These are phyloP conservation scores for Boletus huronensis DNA, from an alignment of 768 basidiomycete genomes.

Conservation along the genomic window DNA sequence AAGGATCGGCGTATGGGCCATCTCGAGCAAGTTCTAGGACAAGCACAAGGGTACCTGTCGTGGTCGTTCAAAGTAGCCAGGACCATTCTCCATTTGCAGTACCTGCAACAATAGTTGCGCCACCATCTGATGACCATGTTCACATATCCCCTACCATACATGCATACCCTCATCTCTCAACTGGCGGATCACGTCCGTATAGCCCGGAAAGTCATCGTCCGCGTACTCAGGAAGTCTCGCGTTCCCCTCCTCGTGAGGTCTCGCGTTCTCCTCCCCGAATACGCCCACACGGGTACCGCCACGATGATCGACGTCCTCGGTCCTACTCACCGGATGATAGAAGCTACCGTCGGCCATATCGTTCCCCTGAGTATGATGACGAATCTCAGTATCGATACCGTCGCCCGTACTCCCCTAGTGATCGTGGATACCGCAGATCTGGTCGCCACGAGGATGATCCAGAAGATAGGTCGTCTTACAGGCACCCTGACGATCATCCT, in stretches of 20 bases:
- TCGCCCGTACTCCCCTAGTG: conserved; percentile 18
- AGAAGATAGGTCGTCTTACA: conserved; percentile 1
- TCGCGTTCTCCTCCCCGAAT: conserved; percentile 7
- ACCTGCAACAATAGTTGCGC: conserved; percentile 19
- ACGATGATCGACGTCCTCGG: conserved; percentile 21
- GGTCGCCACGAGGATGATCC: conserved; percentile 5
- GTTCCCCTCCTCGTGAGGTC: conserved; percentile 5
- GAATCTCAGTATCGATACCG: conserved; percentile 8
- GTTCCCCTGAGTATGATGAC: conserved; percentile 13
- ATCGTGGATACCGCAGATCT: conserved; percentile 10
- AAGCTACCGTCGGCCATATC: conserved; percentile 2
- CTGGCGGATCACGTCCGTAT: conserved; percentile 11
- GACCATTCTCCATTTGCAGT: conserved; percentile 21
- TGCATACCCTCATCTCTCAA: conserved; percentile 13
- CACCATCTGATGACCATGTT: conserved; percentile 9
- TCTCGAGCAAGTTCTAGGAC: conserved; percentile 21
- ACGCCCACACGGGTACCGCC: not conserved
- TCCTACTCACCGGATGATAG: conserved; percentile 20
- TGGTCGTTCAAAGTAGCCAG: conserved; percentile 16
- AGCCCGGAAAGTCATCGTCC: conserved; percentile 4
- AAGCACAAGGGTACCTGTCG: conserved; percentile 9
- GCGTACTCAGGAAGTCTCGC: not conserved
- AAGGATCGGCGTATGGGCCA: conserved; percentile 2
- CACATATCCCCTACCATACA: conserved; percentile 27
- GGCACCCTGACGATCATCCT: too few relatives aligned